Conservation (phyloP, 2,329 filamentous ascomycete species). For the Hypoxylon sp. region DNA sequence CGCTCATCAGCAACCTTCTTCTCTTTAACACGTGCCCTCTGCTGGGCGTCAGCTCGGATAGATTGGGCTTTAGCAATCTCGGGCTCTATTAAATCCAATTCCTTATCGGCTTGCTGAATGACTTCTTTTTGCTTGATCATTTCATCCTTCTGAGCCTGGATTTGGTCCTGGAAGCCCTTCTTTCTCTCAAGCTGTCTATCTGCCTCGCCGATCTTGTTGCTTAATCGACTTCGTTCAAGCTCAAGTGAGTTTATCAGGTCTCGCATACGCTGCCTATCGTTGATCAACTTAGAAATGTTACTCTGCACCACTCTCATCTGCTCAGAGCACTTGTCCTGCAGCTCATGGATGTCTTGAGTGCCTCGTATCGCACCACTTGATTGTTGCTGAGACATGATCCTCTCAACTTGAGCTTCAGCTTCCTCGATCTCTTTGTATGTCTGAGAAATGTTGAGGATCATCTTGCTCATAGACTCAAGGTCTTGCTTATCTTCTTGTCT, state of each 20-base stretch:
- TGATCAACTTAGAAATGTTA: constrained; percentile 74
- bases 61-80: constrained; percentile 82
- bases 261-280: constrained; percentile 79
- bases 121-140: constrained; percentile 77
- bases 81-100: constrained; percentile 81
- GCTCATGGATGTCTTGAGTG: constrained; percentile 86
- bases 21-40: constrained; percentile 80
- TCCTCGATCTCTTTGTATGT: constrained; percentile 79
- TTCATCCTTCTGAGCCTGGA: constrained; percentile 80
- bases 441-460: constrained; percentile 81
- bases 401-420: constrained; percentile 80
- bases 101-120: constrained; percentile 78
- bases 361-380: constrained; percentile 75
- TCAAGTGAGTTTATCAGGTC: constrained; percentile 79
- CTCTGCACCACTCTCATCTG: constrained; percentile 76
- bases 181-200: constrained; percentile 87
- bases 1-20: constrained; percentile 79
- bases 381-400: constrained; percentile 82
- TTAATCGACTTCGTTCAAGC: constrained; percentile 81
- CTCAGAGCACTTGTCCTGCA: constrained; percentile 77
- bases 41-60: constrained; percentile 82
- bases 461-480: constrained; percentile 81
- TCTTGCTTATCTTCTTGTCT: constrained; percentile 78
- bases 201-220: constrained; percentile 78
- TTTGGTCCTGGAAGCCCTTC: constrained; percentile 75